Evolutionary conservation across 306 rosid species (phyloP).

Genomic region (Luffa aegyptiaca): DNA sequence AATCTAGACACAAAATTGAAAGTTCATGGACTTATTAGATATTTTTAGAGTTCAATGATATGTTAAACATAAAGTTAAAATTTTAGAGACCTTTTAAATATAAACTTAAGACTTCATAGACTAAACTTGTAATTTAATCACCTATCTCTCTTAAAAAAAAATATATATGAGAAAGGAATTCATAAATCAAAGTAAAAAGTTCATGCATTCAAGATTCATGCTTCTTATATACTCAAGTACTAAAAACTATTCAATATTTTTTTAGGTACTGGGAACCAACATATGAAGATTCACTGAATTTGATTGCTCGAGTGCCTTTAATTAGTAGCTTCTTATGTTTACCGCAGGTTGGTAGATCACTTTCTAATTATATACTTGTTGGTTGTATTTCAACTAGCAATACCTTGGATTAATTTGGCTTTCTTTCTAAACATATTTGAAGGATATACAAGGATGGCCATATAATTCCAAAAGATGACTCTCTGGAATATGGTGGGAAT

Average conservation of each 20-base stretch:
- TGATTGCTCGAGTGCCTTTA: slow-evolving; percentile 85
- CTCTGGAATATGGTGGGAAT: slow-evolving; percentile 95
- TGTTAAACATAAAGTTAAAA: too few species aligned
- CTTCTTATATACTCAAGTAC: slow-evolving; percentile 18
- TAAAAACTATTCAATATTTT: slow-evolving; percentile 6
- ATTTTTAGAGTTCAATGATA: too few species aligned
- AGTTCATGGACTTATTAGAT: too few species aligned
- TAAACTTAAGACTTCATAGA: too few species aligned
- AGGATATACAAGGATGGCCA: slow-evolving; percentile 86
- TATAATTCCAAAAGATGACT: slow-evolving; percentile 53
- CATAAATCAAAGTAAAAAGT: slow-evolving; percentile 54
- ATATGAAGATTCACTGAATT: slow-evolving; percentile 77
- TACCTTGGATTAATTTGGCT: slow-evolving; percentile 16
- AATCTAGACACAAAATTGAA: too few species aligned
- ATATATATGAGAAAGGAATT: slow-evolving; percentile 79
- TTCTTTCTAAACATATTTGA: slow-evolving; percentile 15
- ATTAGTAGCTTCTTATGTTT: slow-evolving; percentile 87
- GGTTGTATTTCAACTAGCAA: background rate
- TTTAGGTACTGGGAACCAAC: slow-evolving; percentile 98
- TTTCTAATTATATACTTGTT: background rate
- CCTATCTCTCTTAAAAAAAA: too few species aligned
- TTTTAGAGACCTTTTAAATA: too few species aligned
- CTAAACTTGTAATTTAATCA: too few species aligned
- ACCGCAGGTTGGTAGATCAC: slow-evolving; percentile 57
- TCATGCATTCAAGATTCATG: slow-evolving; percentile 7